Conservation (phyloP, 805 yeast genomes). For the Sugiyamaella chiloensis region DNA sequence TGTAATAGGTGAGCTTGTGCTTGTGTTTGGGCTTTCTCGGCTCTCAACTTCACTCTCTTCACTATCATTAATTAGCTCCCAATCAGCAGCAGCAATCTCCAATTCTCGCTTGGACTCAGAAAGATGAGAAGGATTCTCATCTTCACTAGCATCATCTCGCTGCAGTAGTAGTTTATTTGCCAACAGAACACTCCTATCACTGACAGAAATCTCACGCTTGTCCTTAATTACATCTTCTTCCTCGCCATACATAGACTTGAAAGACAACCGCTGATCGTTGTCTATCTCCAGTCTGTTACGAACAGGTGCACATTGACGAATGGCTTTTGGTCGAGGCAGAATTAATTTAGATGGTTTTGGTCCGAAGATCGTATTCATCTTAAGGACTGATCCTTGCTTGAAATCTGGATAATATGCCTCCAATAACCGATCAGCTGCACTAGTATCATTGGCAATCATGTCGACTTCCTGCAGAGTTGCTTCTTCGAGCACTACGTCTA, state of each 20-base stretch:
- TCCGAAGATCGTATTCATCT: constrained; percentile 62
- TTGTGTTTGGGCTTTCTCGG: not conserved
- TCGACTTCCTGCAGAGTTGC: constrained; percentile 26
- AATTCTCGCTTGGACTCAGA: constrained; percentile 11
- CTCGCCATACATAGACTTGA: constrained; percentile 37
- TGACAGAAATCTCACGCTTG: not conserved
- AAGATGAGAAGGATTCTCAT: not conserved
- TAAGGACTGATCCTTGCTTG: constrained; percentile 50
- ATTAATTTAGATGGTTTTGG: constrained; percentile 57
- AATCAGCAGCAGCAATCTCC: constrained; percentile 28
- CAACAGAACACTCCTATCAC: not conserved
- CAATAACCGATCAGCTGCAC: constrained; percentile 23
- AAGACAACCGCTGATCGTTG: constrained; percentile 54
- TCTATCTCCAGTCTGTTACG: constrained; percentile 59
- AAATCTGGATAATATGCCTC: constrained; percentile 59
- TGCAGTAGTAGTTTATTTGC: not conserved
- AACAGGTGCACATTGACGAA: constrained; percentile 46
- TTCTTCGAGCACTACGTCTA: constrained; percentile 16
- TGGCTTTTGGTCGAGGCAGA: constrained; percentile 47
- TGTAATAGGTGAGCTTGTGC: not conserved
- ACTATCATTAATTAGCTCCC: constrained; percentile 17
- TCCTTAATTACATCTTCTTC: constrained; percentile 5
- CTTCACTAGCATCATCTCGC: not conserved
- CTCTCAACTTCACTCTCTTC: not conserved
- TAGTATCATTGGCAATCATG: constrained; percentile 19